Conservation (phyloP, 78 protist species). For the Chrysochromulina tobinii region DNA sequence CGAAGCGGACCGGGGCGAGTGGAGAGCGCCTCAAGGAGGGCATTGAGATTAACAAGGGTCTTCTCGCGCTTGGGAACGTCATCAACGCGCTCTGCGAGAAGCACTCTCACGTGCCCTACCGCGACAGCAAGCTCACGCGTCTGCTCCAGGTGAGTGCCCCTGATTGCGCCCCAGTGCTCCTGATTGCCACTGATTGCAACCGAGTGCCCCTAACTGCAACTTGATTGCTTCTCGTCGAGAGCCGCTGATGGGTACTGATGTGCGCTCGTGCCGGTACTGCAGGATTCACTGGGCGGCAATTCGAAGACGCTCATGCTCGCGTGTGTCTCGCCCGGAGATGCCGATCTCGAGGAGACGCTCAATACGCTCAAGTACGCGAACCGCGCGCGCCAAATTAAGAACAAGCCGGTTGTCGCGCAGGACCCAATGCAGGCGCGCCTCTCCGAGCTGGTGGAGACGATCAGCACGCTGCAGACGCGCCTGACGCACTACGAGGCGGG, state of each 20-base stretch:
- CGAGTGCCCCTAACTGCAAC: too few relatives aligned
- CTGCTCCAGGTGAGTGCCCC: neutral
- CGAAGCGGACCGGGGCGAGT: conserved; percentile 42
- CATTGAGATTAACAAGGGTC: conserved; percentile 59
- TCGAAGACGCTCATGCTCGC: conserved; percentile 41
- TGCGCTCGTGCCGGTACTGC: neutral
- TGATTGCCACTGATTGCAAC: too few relatives aligned
- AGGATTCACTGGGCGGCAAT: conserved; percentile 57
- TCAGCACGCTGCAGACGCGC: neutral
- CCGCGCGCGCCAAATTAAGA: conserved; percentile 13
- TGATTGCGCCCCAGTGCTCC: too few relatives aligned
- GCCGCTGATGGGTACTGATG: too few relatives aligned
- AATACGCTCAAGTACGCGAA: conserved; percentile 38
- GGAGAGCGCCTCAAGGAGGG: conserved; percentile 61
- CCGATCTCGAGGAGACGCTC: conserved; percentile 42
- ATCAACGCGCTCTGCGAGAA: conserved; percentile 73
- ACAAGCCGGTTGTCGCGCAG: neutral
- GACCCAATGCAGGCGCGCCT: neutral
- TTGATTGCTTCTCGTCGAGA: too few relatives aligned
- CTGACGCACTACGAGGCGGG: neutral
- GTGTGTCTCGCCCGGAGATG: conserved; percentile 40
- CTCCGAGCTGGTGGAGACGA: neutral
- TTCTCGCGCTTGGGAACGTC: conserved; percentile 72
- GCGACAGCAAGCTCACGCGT: conserved; percentile 72
- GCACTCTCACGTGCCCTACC: conserved; percentile 72